phyloP scores from a whole-genome alignment of 495 filamentous ascomycete species.

The Neurospora cerealis region DNA sequence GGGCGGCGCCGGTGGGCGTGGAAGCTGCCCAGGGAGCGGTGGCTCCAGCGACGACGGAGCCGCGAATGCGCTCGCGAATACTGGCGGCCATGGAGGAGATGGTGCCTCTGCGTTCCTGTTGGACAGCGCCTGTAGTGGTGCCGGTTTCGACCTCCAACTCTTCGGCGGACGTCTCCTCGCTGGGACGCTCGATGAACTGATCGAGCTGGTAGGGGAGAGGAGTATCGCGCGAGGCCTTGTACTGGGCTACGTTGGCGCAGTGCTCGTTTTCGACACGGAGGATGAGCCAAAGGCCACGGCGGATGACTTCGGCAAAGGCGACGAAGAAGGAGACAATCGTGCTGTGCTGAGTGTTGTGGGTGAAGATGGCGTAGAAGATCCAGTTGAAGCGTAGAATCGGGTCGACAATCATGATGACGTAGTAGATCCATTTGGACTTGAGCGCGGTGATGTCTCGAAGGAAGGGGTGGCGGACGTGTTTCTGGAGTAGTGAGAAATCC shows the following conservation, averaged over 20 bases:
- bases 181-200: constrained; percentile 19
- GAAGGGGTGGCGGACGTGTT: constrained; percentile 55
- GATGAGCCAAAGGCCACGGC: constrained; percentile 80
- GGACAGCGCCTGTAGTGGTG: background rate
- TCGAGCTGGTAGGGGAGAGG: constrained; percentile 68
- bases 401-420: constrained; percentile 71
- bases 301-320: constrained; percentile 62
- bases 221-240: constrained; percentile 72
- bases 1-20: background rate
- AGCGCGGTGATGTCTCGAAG: constrained; percentile 75
- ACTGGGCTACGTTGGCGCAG: constrained; percentile 74
- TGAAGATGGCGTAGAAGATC: constrained; percentile 88
- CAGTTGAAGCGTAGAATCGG: constrained; percentile 89
- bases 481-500: constrained; percentile 84
- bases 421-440: constrained; percentile 71
- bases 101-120: background rate
- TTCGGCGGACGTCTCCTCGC: constrained; percentile 5
- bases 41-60: background rate
- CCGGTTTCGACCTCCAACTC: background rate
- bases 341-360: constrained; percentile 66
- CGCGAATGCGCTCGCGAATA: background rate
- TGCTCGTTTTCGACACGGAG: constrained; percentile 97
- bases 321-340: constrained; percentile 68
- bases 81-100: background rate
- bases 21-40: background rate